Conservation (phyloP, 2,329 filamentous ascomycete genomes). For the Fusarium tjaetaba region DNA sequence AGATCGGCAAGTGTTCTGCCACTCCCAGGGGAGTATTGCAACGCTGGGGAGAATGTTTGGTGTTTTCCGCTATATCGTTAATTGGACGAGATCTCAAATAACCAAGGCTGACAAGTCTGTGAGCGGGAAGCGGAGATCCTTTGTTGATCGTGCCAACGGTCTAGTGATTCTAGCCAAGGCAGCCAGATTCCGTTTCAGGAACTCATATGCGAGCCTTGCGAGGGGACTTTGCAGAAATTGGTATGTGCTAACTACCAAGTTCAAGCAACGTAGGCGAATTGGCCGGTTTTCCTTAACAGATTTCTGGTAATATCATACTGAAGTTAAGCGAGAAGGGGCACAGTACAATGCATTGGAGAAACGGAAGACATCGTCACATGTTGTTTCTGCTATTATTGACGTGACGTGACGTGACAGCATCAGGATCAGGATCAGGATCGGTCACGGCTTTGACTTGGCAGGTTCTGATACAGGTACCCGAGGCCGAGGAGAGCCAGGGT, state of each 20-base stretch:
- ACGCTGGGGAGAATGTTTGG: slow-evolving; percentile 28
- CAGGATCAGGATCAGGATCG: slow-evolving; percentile 5
- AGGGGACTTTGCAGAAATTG: slow-evolving; percentile 14
- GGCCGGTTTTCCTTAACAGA: not conserved
- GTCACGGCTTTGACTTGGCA: slow-evolving; percentile 1
- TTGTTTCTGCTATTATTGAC: slow-evolving; percentile 20
- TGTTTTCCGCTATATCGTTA: slow-evolving; percentile 17
- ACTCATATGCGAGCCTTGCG: slow-evolving; percentile 6
- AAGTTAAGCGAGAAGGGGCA: slow-evolving; percentile 13
- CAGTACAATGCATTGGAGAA: not conserved
- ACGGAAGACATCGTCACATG: not conserved
- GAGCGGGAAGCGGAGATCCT: slow-evolving; percentile 24
- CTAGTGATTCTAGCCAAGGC: not conserved
- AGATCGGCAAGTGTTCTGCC: slow-evolving; percentile 21
- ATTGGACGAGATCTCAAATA: slow-evolving; percentile 16
- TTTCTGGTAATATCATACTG: not conserved
- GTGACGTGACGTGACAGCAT: not conserved
- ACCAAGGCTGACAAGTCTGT: slow-evolving; percentile 15
- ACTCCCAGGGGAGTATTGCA: slow-evolving; percentile 22
- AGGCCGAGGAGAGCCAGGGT: not conserved
- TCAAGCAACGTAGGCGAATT: slow-evolving; percentile 11
- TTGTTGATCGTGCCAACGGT: slow-evolving; percentile 24
- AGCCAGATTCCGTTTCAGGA: slow-evolving; percentile 20
- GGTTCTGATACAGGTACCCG: slow-evolving; percentile 32
- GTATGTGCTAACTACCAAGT: not conserved